Evolutionary conservation across 768 basidiomycete genomes (phyloP).

Genomic region (Naganishia randhawae): DNA sequence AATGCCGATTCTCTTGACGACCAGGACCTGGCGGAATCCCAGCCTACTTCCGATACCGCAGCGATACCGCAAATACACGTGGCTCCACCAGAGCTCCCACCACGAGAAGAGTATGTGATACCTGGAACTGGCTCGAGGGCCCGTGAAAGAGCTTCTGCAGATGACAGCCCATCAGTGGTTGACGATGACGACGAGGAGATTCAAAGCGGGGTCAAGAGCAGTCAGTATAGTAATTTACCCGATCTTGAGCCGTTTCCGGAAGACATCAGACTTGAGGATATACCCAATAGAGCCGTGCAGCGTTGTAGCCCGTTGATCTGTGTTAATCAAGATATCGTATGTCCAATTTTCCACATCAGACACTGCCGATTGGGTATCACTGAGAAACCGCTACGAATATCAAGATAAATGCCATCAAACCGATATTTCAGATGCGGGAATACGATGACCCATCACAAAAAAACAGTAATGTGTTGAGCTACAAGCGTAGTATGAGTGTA

Average conservation of each 20-base stretch:
- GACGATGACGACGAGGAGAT: slow-evolving; percentile 7
- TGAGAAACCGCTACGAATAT: too few species aligned
- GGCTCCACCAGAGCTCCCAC: slow-evolving; percentile 15
- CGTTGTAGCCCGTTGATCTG: slow-evolving; percentile 44
- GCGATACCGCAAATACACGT: background rate
- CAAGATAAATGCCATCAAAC: slow-evolving; percentile 48
- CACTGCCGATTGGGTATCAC: background rate
- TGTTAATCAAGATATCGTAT: slow-evolving; percentile 49
- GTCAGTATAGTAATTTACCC: background rate
- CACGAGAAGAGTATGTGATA: slow-evolving; percentile 6
- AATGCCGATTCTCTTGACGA: background rate
- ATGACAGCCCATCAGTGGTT: background rate
- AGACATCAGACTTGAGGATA: slow-evolving; percentile 39
- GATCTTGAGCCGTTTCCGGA: slow-evolving; percentile 38
- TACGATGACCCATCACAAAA: slow-evolving; percentile 45
- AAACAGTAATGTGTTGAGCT: slow-evolving; percentile 48
- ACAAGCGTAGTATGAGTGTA: slow-evolving; percentile 48
- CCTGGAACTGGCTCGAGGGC: background rate
- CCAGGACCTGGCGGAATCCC: background rate
- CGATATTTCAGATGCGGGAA: slow-evolving; percentile 45
- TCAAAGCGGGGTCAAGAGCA: background rate
- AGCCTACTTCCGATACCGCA: background rate
- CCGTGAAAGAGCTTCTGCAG: background rate
- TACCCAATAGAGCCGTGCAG: slow-evolving; percentile 39
- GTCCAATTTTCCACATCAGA: slow-evolving; percentile 15